These are phyloP conservation scores for Kwoniella dejecticola DNA, from an alignment of 768 basidiomycete species.

Conservation along the genomic window DNA sequence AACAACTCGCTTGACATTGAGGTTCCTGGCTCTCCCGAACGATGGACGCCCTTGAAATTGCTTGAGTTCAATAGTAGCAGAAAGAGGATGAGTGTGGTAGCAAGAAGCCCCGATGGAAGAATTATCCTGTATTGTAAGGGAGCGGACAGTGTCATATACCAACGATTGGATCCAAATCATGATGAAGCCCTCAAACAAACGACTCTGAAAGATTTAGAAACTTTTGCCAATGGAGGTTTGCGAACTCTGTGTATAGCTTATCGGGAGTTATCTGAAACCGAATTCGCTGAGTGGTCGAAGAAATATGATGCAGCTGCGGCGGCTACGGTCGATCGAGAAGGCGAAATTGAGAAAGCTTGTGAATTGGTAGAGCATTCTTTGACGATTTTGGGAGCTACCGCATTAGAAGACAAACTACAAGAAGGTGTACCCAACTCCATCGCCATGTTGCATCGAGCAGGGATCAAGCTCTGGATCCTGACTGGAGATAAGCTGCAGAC, in stretches of 20 bases:
- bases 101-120: constrained; percentile 78
- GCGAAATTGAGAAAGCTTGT: constrained; percentile 85
- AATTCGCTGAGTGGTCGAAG: constrained; percentile 78
- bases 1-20: constrained; percentile 82
- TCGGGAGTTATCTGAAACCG: constrained; percentile 73
- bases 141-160: constrained; percentile 94
- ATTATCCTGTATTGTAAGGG: constrained; percentile 91
- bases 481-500: constrained; percentile 98
- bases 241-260: constrained; percentile 89
- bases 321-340: constrained; percentile 77
- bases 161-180: constrained; percentile 74
- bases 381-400: constrained; percentile 87
- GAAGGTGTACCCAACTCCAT: constrained; percentile 97
- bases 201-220: constrained; percentile 85
- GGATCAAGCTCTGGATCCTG: constrained; percentile 97
- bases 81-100: constrained; percentile 92
- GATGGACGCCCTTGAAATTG: constrained; percentile 73
- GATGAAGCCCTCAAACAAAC: constrained; percentile 72
- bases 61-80: constrained; percentile 93
- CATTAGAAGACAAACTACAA: constrained; percentile 94
- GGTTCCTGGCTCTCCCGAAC: constrained; percentile 84
- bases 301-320: constrained; percentile 80
- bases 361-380: constrained; percentile 80
- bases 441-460: constrained; percentile 82
- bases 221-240: constrained; percentile 88